Evolutionary conservation across 768 basidiomycete species (phyloP).

Genomic region (Holtermannia corniformis): DNA sequence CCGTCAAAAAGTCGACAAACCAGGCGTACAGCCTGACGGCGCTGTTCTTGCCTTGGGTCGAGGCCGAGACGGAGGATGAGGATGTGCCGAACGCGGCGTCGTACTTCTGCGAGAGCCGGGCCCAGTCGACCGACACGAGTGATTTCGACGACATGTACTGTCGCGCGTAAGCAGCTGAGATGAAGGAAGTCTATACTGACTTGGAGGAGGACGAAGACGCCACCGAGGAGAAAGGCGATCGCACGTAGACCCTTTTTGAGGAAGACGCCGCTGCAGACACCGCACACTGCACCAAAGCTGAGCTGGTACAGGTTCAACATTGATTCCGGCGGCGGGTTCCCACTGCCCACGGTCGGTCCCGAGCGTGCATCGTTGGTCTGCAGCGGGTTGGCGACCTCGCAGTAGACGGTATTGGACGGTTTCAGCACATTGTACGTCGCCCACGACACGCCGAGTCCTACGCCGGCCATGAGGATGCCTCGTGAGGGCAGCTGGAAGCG

Average conservation of each 20-base stretch:
- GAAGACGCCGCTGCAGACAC: conserved; percentile 84
- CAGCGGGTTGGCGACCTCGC: conserved; percentile 4
- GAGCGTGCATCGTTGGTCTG: not conserved
- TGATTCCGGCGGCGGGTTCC: conserved; percentile 44
- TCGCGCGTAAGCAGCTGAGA: not conserved
- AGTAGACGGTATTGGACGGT: conserved; percentile 5
- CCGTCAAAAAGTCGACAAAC: conserved; percentile 64
- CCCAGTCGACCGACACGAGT: conserved; percentile 73
- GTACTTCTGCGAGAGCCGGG: conserved; percentile 54
- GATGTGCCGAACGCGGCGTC: conserved; percentile 60
- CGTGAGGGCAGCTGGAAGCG: not conserved
- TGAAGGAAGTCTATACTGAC: conserved; percentile 51
- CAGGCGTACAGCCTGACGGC: conserved; percentile 48
- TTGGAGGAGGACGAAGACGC: conserved; percentile 82
- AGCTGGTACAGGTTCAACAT: conserved; percentile 71
- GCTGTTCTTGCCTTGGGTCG: conserved; percentile 50
- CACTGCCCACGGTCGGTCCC: not conserved
- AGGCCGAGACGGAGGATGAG: conserved; percentile 52
- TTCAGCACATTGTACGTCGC: not conserved
- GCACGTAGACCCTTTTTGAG: conserved; percentile 87
- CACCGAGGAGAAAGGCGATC: conserved; percentile 77
- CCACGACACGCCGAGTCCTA: conserved; percentile 6
- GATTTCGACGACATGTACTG: conserved; percentile 72
- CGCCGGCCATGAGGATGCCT: conserved; percentile 7
- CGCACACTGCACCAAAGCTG: conserved; percentile 77